Evolutionary conservation across 805 yeast species (phyloP).

Genomic region (Grigorovia transvaalensis): DNA sequence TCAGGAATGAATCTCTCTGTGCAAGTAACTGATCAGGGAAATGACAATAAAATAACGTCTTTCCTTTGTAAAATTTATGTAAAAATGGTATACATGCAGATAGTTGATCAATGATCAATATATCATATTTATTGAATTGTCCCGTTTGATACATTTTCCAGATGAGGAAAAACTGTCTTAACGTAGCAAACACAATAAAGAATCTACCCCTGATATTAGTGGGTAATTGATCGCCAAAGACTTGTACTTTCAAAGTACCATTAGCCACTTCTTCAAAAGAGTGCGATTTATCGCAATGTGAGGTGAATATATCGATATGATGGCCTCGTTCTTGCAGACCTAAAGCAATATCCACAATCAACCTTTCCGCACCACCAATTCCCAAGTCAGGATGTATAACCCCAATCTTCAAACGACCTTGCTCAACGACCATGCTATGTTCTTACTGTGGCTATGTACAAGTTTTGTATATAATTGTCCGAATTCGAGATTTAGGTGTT

Average conservation of each 20-base stretch:
- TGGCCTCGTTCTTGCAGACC: slow-evolving; percentile 65
- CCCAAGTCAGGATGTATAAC: slow-evolving; percentile 94
- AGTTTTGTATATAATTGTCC: too few relatives aligned
- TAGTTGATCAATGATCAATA: slow-evolving; percentile 79
- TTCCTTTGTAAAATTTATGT: slow-evolving; percentile 32
- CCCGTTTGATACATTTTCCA: slow-evolving; percentile 37
- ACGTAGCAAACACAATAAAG: slow-evolving; percentile 69
- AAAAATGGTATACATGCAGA: slow-evolving; percentile 71
- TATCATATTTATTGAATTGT: slow-evolving; percentile 46
- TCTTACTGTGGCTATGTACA: too few relatives aligned
- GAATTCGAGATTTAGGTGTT: too few relatives aligned
- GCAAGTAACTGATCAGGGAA: slow-evolving; percentile 86
- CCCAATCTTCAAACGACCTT: slow-evolving; percentile 45
- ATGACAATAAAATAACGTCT: slow-evolving; percentile 82
- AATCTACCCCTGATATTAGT: slow-evolving; percentile 55
- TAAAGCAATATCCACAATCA: slow-evolving; percentile 92
- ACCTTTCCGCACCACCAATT: slow-evolving; percentile 94
- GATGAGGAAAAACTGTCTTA: slow-evolving; percentile 68
- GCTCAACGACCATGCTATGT: too few relatives aligned
- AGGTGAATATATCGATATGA: slow-evolving; percentile 63
- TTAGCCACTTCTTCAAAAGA: slow-evolving; percentile 81
- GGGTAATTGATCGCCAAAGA: slow-evolving; percentile 79
- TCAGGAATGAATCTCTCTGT: slow-evolving; percentile 41
- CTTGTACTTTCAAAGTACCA: slow-evolving; percentile 50
- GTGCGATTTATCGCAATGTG: slow-evolving; percentile 79